Conservation (phyloP, 208 protist species). For the Leishmania turanica region DNA sequence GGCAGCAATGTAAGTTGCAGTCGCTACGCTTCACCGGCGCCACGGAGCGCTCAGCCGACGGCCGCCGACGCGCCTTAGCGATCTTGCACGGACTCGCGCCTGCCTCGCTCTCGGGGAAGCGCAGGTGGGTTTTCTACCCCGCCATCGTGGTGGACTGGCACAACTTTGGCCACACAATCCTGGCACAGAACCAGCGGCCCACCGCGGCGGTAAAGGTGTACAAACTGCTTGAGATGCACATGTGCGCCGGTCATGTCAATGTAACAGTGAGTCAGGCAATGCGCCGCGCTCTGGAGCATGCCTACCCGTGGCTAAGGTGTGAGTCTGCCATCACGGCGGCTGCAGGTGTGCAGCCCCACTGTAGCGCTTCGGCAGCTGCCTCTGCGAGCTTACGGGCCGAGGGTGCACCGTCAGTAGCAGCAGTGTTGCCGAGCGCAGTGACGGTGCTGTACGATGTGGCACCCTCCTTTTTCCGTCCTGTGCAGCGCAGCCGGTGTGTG, state of each 20-base stretch:
- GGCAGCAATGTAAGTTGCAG: slow-evolving; percentile 40
- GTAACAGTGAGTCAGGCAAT: slow-evolving; percentile 87
- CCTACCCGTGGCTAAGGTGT: slow-evolving; percentile 20
- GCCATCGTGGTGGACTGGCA: slow-evolving; percentile 91
- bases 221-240: slow-evolving; percentile 64
- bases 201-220: slow-evolving; percentile 60
- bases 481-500: slow-evolving; percentile 45
- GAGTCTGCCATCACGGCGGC: not conserved
- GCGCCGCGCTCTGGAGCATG: slow-evolving; percentile 36
- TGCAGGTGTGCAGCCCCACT: not conserved
- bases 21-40: slow-evolving; percentile 6
- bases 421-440: slow-evolving; percentile 21
- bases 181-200: slow-evolving; percentile 59
- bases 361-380: not conserved
- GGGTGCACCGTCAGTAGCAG: not conserved
- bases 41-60: not conserved
- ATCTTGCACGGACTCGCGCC: not conserved
- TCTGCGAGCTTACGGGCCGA: not conserved
- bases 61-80: not conserved
- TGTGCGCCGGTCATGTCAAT: slow-evolving; percentile 71
- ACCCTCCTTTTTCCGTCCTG: slow-evolving; percentile 69
- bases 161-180: slow-evolving; percentile 92
- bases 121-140: slow-evolving; percentile 49
- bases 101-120: not conserved
- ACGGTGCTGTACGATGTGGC: slow-evolving; percentile 79